Base-by-base conservation (phyloP, 352 stramenopile species). In the Elongisporangium prolatum region DNA sequence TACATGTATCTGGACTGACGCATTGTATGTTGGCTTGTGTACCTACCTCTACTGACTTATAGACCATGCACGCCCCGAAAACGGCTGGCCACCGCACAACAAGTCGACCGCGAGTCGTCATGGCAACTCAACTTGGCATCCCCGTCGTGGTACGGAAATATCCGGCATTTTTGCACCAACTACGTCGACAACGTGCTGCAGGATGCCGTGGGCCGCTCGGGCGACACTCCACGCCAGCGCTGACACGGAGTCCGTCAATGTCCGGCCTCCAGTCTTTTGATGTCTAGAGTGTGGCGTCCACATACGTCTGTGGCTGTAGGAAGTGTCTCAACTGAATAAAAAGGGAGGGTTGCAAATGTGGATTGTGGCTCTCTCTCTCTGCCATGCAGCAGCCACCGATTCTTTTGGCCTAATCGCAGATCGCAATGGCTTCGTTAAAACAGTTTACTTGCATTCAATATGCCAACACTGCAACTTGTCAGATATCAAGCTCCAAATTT, bases 31-130 rank as follows among this genome's bases (percentile, higher is more conserved):
- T 22, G 60, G 64, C 17, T 17, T 66, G n/a, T 28, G 57, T 65
- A 61, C 24, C 14, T 48, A 7, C 34, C 47, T 21, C 22, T 60
- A 28, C 25, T 25, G 18, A 52, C 21, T 44, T 56, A 21, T 53
- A 90, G 78, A 51, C 76, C 78, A 1, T 90, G 78, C 63, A 91
- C 74, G 14, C 78, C 78, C 13, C 70, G 74, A 21, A 88, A 89
- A 71, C 80, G 75, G 7, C 65, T 91, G 18, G 72, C 85, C 57
- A 62, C 75, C 20, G 80, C 78, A 20, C 68, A 76, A 48, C 64
- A 75, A 58, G 69, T 78, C 55, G 76, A 89, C 54, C 72, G 72
- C 49, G 76, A 89, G 52, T 79, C 61, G 18, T 69, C 21, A 50
- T 64, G 40, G 54, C 56, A 24, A 17, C 28, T 14, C 24, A 40